These are phyloP conservation scores for Hamamelis virginiana DNA, from an alignment of 164 flowering plant genomes.

Conservation along the genomic window DNA sequence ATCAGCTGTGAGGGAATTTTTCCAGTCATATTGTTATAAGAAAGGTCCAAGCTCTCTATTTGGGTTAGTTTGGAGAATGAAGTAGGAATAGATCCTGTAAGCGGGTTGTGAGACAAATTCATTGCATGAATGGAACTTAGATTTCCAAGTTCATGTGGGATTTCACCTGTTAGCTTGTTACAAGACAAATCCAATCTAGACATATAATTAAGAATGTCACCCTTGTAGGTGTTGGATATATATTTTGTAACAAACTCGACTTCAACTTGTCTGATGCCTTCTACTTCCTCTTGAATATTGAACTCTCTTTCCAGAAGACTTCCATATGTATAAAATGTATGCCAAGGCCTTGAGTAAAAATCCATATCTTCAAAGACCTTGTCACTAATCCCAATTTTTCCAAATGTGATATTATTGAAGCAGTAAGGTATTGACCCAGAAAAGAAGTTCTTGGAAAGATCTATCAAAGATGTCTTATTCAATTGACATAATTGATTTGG, in stretches of 20 bases:
- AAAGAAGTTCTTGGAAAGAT: constrained; percentile 4
- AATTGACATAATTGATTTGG: background rate
- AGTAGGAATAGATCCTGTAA: constrained; percentile 2
- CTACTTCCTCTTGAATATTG: too few species aligned
- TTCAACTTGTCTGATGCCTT: background rate
- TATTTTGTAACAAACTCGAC: constrained; percentile 3
- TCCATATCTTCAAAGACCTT: background rate
- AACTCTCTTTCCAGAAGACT: background rate
- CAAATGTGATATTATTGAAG: background rate
- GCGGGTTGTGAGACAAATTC: constrained; percentile 6
- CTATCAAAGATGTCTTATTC: background rate
- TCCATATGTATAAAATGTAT: background rate
- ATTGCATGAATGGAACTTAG: background rate
- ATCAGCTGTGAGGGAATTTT: background rate
- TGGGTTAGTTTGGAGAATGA: background rate
- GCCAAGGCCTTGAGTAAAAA: background rate
- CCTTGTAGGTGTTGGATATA: background rate
- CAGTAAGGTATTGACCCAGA: constrained; percentile 4
- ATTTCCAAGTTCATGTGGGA: background rate
- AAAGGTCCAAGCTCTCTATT: constrained; percentile 12
- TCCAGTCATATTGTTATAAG: background rate
- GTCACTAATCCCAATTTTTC: background rate
- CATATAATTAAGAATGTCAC: constrained; percentile 3
- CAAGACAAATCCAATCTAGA: constrained; percentile 16
- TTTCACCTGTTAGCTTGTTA: constrained; percentile 3